Percentiles rank a stretch among this genome's conserved stretches.
These are phyloP conservation scores for Penicillium paneum DNA, from an alignment of 2,329 filamentous ascomycete species.

Conservation along the genomic window DNA sequence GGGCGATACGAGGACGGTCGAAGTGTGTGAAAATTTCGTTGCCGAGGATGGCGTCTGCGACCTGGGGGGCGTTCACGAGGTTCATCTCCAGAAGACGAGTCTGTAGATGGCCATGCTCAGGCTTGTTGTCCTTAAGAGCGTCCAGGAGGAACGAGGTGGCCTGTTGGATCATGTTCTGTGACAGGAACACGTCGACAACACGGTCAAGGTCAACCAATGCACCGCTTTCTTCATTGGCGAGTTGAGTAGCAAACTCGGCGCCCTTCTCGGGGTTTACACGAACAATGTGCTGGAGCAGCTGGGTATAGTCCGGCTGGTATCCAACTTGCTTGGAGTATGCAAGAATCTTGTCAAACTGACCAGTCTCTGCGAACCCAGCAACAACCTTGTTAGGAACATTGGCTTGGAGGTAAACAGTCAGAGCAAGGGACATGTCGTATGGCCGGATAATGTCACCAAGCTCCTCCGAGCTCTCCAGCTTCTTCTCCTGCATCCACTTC, in stretches of 20 bases:
- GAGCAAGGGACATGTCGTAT: slow-evolving; percentile 82
- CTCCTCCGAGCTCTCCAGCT: slow-evolving; percentile 93
- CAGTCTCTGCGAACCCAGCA: slow-evolving; percentile 88
- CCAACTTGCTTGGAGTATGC: slow-evolving; percentile 80
- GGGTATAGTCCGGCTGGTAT: slow-evolving; percentile 94
- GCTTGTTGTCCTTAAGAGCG: slow-evolving; percentile 89
- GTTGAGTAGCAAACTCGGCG: slow-evolving; percentile 85
- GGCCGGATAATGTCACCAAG: slow-evolving; percentile 89
- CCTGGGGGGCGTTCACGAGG: slow-evolving; percentile 89
- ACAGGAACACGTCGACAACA: slow-evolving; percentile 96
- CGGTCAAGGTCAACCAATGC: slow-evolving; percentile 89
- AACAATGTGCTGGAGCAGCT: slow-evolving; percentile 86
- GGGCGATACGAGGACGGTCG: slow-evolving; percentile 82
- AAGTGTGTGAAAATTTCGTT: slow-evolving; percentile 99
- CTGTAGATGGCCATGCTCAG: slow-evolving; percentile 89
- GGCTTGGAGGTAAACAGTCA: slow-evolving; percentile 86
- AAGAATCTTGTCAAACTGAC: slow-evolving; percentile 95
- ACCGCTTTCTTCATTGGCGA: slow-evolving; percentile 84
- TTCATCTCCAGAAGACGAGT: slow-evolving; percentile 98
- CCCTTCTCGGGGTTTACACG: slow-evolving; percentile 90
- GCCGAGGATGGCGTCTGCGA: slow-evolving; percentile 93
- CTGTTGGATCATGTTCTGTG: slow-evolving; percentile 95
- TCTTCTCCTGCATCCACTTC: slow-evolving; percentile 96
- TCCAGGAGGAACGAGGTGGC: slow-evolving; percentile 97
- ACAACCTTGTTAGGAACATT: slow-evolving; percentile 92